phyloP scores from a whole-genome alignment of 192 early-diverging fungal genomes.

The Diversispora epigaea region DNA sequence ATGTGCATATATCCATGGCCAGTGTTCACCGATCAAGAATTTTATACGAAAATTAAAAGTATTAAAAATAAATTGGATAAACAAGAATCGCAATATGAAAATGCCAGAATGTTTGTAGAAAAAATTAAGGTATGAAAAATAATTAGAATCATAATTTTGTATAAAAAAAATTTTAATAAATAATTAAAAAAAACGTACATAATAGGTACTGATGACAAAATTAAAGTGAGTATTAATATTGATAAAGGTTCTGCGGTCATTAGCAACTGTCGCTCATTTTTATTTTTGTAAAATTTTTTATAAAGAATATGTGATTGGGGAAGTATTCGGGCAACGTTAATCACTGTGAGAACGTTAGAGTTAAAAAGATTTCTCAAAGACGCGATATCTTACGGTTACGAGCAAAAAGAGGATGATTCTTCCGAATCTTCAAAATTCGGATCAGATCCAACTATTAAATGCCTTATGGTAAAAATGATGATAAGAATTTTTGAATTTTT shows the following conservation, averaged over 20 bases:
- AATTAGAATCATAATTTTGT: neutral
- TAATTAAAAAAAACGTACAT: neutral
- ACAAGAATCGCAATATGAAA: slow-evolving; percentile 23
- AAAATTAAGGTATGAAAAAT: slow-evolving; percentile 23
- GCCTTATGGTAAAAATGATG: neutral
- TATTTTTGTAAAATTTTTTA: neutral
- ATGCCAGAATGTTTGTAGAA: slow-evolving; percentile 17
- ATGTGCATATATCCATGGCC: slow-evolving; percentile 35
- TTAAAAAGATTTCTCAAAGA: slow-evolving; percentile 12
- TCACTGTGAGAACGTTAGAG: slow-evolving; percentile 25
- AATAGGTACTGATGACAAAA: slow-evolving; percentile 15
- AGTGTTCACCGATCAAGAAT: slow-evolving; percentile 29
- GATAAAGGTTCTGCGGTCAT: neutral
- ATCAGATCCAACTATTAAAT: neutral
- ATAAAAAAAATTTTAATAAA: neutral
- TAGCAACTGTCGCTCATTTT: neutral
- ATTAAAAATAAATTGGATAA: slow-evolving; percentile 21
- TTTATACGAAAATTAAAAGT: slow-evolving; percentile 21
- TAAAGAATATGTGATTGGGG: slow-evolving; percentile 32
- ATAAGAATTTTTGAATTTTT: neutral
- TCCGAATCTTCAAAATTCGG: neutral
- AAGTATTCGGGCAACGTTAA: slow-evolving; percentile 18
- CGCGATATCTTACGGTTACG: slow-evolving; percentile 25
- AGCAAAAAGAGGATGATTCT: slow-evolving; percentile 24
- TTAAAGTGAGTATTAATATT: slow-evolving; percentile 8